Percentiles rank a stretch among this genome's conserved stretches.
These are phyloP conservation scores for Penicillium sp. DNA, from an alignment of 2,329 filamentous ascomycete species.

Conservation along the genomic window DNA sequence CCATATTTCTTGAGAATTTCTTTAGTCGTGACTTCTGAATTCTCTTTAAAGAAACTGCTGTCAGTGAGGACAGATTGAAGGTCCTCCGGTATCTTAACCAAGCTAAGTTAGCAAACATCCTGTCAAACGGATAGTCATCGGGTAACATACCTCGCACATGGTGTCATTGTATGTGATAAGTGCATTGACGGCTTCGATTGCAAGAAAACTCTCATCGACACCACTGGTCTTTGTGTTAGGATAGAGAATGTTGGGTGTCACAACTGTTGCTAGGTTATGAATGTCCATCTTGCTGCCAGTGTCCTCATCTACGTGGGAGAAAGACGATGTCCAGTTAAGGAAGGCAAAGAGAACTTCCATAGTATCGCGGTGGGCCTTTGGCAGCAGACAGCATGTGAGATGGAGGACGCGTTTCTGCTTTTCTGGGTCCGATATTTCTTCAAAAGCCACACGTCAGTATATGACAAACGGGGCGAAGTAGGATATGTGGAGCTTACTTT, in stretches of 20 bases:
- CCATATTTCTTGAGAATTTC: slow-evolving; percentile 95
- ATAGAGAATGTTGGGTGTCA: slow-evolving; percentile 92
- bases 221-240: slow-evolving; percentile 70
- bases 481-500: slow-evolving; percentile 60
- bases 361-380: slow-evolving; percentile 89
- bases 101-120: slow-evolving; percentile 4
- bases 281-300: slow-evolving; percentile 99
- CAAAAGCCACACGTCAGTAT: slow-evolving; percentile 14
- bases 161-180: slow-evolving; percentile 92
- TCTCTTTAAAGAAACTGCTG: slow-evolving; percentile 77
- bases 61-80: slow-evolving; percentile 86
- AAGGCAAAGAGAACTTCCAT: slow-evolving; percentile 96
- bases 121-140: slow-evolving; percentile 21
- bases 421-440: slow-evolving; percentile 78
- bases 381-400: slow-evolving; percentile 87
- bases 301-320: slow-evolving; percentile 96
- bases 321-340: slow-evolving; percentile 95
- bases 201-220: slow-evolving; percentile 87
- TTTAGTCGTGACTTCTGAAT: slow-evolving; percentile 90
- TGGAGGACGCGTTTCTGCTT: slow-evolving; percentile 85
- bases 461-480: background rate
- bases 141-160: slow-evolving; percentile 84
- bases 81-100: slow-evolving; percentile 82
- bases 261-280: slow-evolving; percentile 95
- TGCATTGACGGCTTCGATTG: slow-evolving; percentile 89